Evolutionary conservation across 768 basidiomycete species (phyloP), one percentile per base, ranked within the genome.

Genomic region (Saitozyma sp.): DNA sequence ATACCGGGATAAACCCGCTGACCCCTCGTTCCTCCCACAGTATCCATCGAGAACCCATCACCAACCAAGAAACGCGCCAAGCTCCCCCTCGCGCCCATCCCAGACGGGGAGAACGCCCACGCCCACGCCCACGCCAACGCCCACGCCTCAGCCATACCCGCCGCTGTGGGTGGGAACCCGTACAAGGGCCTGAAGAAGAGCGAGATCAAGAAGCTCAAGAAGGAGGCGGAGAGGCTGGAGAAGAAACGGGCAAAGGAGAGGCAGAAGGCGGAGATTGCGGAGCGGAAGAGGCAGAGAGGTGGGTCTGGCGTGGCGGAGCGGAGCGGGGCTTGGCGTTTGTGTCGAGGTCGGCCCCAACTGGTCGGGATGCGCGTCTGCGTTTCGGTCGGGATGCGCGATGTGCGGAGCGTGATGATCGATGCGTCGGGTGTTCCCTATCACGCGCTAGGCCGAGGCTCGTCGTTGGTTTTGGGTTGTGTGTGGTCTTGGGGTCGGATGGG

Each of bases 141-240:
- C 29, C 29, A 29, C 29, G 29, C 29, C 2, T 5, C 29, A 5
- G 29, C 29, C 29, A 29, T 29, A 29, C 29, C 29, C 20, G 56
- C 50, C 59, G 39, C 45, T 39, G n/a, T 55, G n/a, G 45, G 13
- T 46, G 45, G 13, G 45, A 46, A 46, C 45, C 45, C 45, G 43
- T 60, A 53, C 53, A 65, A 68, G 50, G 59, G 70, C 14, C 56
- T 68, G 50, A 74, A 75, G 66, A 79, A 80, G 63, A 73, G 62
- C 51, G 80, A 81, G 69, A 92, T 91, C 73, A 90, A 92, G 63
- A 90, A 89, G 73, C 86, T 86, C 16, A 89, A 91, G n/a, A 85
- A 85, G 40, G 87, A 86, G 45, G 84, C 78, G n/a, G 77, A 85
- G 40, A 84, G 84, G 3, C 85, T 86, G 17, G 89, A 89, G 63